Base-by-base conservation (phyloP, 208 protist genomes). In the Leishmania tarentolae region DNA sequence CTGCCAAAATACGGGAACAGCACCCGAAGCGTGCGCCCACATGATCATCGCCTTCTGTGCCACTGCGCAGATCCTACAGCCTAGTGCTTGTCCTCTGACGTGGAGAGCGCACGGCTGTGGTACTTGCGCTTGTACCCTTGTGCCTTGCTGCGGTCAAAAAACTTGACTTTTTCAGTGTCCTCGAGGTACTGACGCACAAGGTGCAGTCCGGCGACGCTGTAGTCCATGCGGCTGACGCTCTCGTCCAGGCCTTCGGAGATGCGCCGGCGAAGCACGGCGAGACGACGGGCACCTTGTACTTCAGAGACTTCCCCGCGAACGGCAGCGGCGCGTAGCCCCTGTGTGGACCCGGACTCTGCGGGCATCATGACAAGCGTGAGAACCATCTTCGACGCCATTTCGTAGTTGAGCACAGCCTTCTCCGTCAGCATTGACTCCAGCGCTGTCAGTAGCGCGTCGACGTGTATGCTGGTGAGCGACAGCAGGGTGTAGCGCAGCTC, bases 61-160 rank as follows among this genome's bases (percentile, higher is more conserved):
- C 42, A 75, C 24, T 28, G 11, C 70, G 70, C 35, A 28, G 19
- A 35, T 19, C 44, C 31, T 42, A 44, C 19, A 13, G 19, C 28
- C 52, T 47, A 79, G 56, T 79, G 40, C 37, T 79, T 79, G 63
- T 68, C 76, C n/a, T 79, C 53, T 52, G 65, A 61, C 19, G 57
- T 61, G 3, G 79, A 78, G 31, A 96, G 71, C 0, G 84, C 91
- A 44, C 90, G 90, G 71, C 79, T 90, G 83, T 96, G 91, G 53
- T 95, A 96, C 86, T 91, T 93, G 73, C 91, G 91, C 85, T 94
- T 96, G 81, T 95, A 82, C 65, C 93, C 93, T 78, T 96, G 93
- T 56, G 91, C 91, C 82, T 94, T 95, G 79, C 90, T 94, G 46
- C 92, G 65, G 72, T 96, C 93, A 77, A 94, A 95, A 84, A 96